Evolutionary conservation across 2,329 filamentous ascomycete genomes (phyloP), one percentile per base, ranked within the genome.

Genomic region (Cladosporium velox): DNA sequence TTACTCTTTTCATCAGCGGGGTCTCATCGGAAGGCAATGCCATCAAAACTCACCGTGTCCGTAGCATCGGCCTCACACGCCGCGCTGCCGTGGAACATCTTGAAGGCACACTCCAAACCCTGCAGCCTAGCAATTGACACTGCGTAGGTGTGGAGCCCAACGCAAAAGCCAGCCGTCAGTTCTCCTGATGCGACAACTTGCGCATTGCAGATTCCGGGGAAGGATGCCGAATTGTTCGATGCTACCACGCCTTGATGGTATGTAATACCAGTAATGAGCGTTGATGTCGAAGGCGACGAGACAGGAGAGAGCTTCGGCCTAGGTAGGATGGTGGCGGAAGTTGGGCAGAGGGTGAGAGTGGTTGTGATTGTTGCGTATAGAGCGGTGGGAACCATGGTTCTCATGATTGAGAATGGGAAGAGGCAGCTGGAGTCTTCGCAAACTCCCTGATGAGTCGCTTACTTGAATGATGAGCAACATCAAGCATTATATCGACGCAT

Each of bases 191-290:
- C 41, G 12, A 65, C 47, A 24, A 52, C n/a, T 11, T 44, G n/a
- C 5, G 34, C 61, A 32, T 57, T 38, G 51, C 61, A 64, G n/a
- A n/a, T 57, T 6, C 61, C 61, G 1, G 32, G 7, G n/a, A 26
- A 32, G 41, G 15, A n/a, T 14, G 15, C 21, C 2, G 55, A 18
- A 11, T 60, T 47, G 24, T 41, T 60, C 26, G 57, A n/a, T 32
- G 30, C 8, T 4, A 21, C 18, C 18, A 64, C 14, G 64, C 64
- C 64, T 60, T 65, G 55, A 21, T 65, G 49, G 24, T 65, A 65
- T 34, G 34, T 44, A 10, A 65, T 49, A 4, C 24, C 59, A 24
- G 57, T 65, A 28, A 24, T 54, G 8, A 51, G 55, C 7, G 26
- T 41, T 4, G 32, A 30, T 11, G 55, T 44, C 26, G 47, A 8